These are phyloP conservation scores for Platanus orientalis DNA, from an alignment of 164 flowering plant species.

Conservation along the genomic window DNA sequence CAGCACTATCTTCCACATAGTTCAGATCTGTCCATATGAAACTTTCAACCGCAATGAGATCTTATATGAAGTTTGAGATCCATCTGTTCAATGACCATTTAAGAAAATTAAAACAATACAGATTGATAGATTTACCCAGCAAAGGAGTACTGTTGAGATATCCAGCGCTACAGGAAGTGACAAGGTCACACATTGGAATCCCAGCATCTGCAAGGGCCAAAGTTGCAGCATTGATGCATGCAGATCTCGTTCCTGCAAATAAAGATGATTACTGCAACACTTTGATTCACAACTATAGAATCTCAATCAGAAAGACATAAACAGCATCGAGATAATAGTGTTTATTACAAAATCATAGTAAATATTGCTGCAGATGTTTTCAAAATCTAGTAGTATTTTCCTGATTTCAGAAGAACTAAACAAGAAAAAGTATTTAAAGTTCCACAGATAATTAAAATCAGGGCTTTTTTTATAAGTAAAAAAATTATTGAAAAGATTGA, in stretches of 20 bases:
- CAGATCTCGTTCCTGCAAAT: conserved; percentile 82
- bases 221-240: conserved; percentile 98
- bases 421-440: too few species aligned
- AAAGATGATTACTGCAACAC: conserved; percentile 1
- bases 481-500: too few species aligned
- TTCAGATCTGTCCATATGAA: conserved; percentile 56
- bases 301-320: background rate
- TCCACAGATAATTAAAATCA: too few species aligned
- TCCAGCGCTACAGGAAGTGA: conserved; percentile 92
- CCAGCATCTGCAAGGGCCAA: conserved; percentile 99
- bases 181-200: conserved; percentile 92
- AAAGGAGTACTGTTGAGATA: conserved; percentile 87
- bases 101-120: background rate
- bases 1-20: conserved; percentile 95
- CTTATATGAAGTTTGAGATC: background rate
- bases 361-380: too few species aligned
- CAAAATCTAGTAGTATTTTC: too few species aligned
- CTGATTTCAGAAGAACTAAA: too few species aligned
- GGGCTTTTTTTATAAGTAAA: too few species aligned
- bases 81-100: too few species aligned
- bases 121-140: conserved; percentile 52
- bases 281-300: background rate
- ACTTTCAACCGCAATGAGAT: background rate
- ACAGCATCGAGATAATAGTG: background rate
- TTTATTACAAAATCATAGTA: too few species aligned